These are phyloP conservation scores for Primulina eburnea DNA, from an alignment of 257 asterid species.

Conservation along the genomic window DNA sequence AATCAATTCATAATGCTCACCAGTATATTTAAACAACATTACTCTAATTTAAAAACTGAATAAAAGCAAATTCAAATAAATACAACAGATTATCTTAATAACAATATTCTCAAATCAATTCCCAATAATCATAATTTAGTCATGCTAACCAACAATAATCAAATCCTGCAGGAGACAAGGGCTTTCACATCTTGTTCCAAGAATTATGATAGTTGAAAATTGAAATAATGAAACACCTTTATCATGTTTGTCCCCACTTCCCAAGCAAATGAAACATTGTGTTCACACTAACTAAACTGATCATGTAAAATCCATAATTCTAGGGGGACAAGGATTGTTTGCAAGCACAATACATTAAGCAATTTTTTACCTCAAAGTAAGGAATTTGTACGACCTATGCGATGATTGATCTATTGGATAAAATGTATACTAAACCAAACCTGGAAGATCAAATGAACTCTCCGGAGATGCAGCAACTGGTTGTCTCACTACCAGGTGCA, in stretches of 20 bases:
- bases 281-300: slow-evolving; percentile 2
- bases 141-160: too few relatives aligned
- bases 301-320: slow-evolving; percentile 4
- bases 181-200: slow-evolving; percentile 1
- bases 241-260: neutral
- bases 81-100: too few relatives aligned
- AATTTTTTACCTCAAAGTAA: slow-evolving; percentile 14
- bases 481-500: slow-evolving; percentile 89
- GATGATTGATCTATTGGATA: slow-evolving; percentile 10
- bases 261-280: neutral
- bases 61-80: too few relatives aligned
- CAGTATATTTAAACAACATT: too few relatives aligned
- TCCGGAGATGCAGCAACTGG: slow-evolving; percentile 56
- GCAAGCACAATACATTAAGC: slow-evolving; percentile 9
- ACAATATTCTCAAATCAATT: too few relatives aligned
- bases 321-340: neutral
- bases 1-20: too few relatives aligned
- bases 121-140: too few relatives aligned
- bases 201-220: neutral
- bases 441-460: slow-evolving; percentile 47
- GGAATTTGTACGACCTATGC: neutral
- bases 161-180: neutral
- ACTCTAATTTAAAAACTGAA: too few relatives aligned
- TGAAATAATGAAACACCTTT: neutral
- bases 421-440: slow-evolving; percentile 32